Evolutionary conservation across 2,329 filamentous ascomycete genomes (phyloP).

Genomic region (Leptodontidium sp.): DNA sequence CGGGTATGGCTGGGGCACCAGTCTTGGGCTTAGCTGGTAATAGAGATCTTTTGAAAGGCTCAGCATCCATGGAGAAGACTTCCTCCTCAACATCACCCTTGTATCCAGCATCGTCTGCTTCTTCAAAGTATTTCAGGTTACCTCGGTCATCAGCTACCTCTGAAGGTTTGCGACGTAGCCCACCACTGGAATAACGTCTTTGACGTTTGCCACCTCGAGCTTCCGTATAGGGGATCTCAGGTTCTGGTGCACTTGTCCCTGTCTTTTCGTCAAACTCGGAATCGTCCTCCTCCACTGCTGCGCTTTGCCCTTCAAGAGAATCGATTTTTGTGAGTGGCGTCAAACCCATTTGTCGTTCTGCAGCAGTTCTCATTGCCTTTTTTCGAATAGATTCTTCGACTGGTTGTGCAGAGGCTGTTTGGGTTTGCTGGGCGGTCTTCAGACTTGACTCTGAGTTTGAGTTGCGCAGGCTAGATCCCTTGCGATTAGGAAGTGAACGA

Average conservation of each 20-base stretch:
- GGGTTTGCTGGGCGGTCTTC: conserved; percentile 37
- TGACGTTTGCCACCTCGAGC: conserved; percentile 52
- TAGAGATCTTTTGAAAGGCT: conserved; percentile 27
- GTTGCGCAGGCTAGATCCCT: conserved; percentile 49
- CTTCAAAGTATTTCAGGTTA: conserved; percentile 89
- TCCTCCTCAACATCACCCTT: conserved; percentile 76
- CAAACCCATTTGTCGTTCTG: conserved; percentile 35
- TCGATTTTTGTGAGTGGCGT: conserved; percentile 29
- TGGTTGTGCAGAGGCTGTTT: conserved; percentile 42
- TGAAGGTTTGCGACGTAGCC: conserved; percentile 75
- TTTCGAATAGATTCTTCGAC: conserved; percentile 54
- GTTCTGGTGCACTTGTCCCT: conserved; percentile 71
- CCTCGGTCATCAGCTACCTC: conserved; percentile 76
- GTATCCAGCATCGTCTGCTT: conserved; percentile 85
- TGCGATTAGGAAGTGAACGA: conserved; percentile 65
- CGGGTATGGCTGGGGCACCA: too few relatives aligned
- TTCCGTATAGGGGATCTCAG: conserved; percentile 54
- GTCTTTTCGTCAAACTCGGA: conserved; percentile 55
- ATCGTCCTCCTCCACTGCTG: conserved; percentile 41
- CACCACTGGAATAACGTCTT: conserved; percentile 87
- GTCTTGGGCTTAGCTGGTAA: conserved; percentile 1
- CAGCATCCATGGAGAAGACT: conserved; percentile 72
- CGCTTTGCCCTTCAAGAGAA: conserved; percentile 17
- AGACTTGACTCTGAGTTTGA: conserved; percentile 47
- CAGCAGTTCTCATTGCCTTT: conserved; percentile 43